phyloP scores from a whole-genome alignment of 805 yeast genomes.

The Wickerhamomyces hampshirensis region DNA sequence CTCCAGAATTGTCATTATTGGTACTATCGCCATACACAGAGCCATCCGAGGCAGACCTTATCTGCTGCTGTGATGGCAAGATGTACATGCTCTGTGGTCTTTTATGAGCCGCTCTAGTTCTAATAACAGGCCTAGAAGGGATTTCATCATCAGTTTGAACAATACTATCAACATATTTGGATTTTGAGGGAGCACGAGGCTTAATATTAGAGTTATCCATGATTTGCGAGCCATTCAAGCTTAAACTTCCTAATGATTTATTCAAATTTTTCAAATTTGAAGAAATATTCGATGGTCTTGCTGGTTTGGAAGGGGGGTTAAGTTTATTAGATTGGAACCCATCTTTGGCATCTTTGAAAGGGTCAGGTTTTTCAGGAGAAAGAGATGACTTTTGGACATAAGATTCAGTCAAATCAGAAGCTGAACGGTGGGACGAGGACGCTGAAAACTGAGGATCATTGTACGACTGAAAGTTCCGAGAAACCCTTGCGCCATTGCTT shows the following conservation, averaged over 20 bases:
- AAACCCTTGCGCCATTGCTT: too few species aligned
- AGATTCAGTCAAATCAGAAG: conserved; percentile 6
- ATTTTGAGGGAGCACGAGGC: conserved; percentile 14
- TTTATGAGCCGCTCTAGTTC: background rate
- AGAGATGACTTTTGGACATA: conserved; percentile 1
- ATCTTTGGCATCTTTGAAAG: conserved; percentile 6
- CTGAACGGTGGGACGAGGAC: conserved; percentile 1
- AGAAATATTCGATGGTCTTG: conserved; percentile 15
- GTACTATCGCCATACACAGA: background rate
- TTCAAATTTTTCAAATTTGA: conserved; percentile 13
- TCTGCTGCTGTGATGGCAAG: conserved; percentile 5
- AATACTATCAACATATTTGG: conserved; percentile 24
- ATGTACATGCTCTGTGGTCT: conserved; percentile 36
- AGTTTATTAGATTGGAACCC: conserved; percentile 4
- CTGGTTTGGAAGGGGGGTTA: conserved; percentile 17
- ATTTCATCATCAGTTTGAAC: conserved; percentile 21
- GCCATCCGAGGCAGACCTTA: conserved; percentile 9
- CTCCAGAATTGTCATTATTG: conserved; percentile 1
- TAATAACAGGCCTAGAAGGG: conserved; percentile 3
- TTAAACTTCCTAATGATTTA: conserved; percentile 21
- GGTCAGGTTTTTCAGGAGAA: conserved; percentile 4
- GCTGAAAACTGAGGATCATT: too few species aligned
- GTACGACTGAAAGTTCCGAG: too few species aligned
- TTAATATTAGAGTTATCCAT: conserved; percentile 1
- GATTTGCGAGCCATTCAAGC: conserved; percentile 9